Percentiles rank a stretch among this genome's conserved stretches.
Evolutionary conservation across 208 protist species (phyloP).

Genomic region (Ichthyophonus hoferi): DNA sequence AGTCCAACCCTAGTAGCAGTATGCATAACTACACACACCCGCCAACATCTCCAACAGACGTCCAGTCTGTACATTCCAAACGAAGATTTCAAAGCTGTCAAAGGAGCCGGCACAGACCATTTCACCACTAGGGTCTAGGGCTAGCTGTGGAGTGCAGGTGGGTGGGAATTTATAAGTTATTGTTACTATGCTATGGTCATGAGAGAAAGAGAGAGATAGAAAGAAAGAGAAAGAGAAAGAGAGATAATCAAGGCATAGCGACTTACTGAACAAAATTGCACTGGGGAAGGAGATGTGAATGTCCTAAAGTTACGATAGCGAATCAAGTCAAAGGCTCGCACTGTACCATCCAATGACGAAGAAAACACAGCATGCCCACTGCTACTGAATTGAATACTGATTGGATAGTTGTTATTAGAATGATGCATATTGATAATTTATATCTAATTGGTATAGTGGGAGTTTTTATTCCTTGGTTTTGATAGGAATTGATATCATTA

Average conservation of each 20-base stretch:
- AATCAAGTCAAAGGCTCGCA: slow-evolving; percentile 73
- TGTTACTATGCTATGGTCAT: too few relatives aligned
- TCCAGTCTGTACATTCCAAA: slow-evolving; percentile 71
- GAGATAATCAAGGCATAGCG: too few relatives aligned
- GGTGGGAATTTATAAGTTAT: too few relatives aligned
- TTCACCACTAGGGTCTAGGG: slow-evolving; percentile 70
- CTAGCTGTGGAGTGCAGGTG: too few relatives aligned
- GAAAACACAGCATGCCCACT: slow-evolving; percentile 62
- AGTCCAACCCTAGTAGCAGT: too few relatives aligned
- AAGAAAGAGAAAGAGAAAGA: not conserved
- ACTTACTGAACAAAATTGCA: slow-evolving; percentile 60
- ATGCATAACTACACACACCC: too few relatives aligned
- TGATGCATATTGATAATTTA: too few relatives aligned
- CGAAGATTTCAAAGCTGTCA: slow-evolving; percentile 66
- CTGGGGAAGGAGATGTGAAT: slow-evolving; percentile 55
- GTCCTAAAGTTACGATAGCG: slow-evolving; percentile 73
- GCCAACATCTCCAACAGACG: slow-evolving; percentile 68
- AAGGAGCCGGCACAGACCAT: slow-evolving; percentile 65
- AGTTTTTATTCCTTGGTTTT: too few relatives aligned
- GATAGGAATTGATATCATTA: too few relatives aligned
- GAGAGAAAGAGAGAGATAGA: too few relatives aligned
- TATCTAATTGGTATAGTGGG: too few relatives aligned
- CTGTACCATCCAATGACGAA: slow-evolving; percentile 69
- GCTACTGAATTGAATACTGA: slow-evolving; percentile 55
- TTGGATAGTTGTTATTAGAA: not conserved